phyloP scores from a whole-genome alignment of 345 rosid species.

The Rhodamnia rubescens region DNA sequence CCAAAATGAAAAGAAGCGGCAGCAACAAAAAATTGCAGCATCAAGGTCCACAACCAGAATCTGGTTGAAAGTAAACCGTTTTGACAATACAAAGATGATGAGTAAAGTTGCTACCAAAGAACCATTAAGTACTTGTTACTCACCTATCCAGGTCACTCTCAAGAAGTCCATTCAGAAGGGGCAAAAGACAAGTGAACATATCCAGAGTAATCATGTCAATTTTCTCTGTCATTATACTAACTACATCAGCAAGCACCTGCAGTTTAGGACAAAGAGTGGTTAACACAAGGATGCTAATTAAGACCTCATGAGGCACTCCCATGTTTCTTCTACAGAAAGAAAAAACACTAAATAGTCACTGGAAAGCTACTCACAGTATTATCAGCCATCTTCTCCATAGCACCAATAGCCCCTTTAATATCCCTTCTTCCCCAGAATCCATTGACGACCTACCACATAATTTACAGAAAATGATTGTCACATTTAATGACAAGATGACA shows the following conservation, averaged over 20 bases:
- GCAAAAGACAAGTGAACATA: conserved; percentile 74
- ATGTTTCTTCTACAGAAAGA: not conserved
- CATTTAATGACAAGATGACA: not conserved
- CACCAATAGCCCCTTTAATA: conserved; percentile 59
- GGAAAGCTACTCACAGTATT: conserved; percentile 44
- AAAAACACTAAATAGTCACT: not conserved
- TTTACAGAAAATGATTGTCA: not conserved
- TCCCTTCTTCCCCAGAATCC: conserved; percentile 90
- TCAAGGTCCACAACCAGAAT: not conserved
- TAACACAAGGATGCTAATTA: not conserved
- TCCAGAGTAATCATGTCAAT: conserved; percentile 72
- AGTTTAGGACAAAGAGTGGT: not conserved
- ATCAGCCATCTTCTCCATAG: conserved; percentile 94
- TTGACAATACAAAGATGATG: not conserved
- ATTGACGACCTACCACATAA: conserved; percentile 45
- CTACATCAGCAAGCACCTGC: conserved; percentile 85
- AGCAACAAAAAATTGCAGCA: not conserved
- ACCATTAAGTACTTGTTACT: not conserved
- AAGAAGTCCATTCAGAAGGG: conserved; percentile 65
- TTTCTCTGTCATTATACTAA: conserved; percentile 50
- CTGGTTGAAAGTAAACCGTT: not conserved
- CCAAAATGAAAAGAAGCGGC: not conserved
- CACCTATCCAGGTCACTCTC: conserved; percentile 87
- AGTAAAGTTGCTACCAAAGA: not conserved
- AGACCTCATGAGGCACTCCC: not conserved